Evolutionary conservation across 495 filamentous ascomycete genomes (phyloP).

Genomic region (Neurospora sp.): DNA sequence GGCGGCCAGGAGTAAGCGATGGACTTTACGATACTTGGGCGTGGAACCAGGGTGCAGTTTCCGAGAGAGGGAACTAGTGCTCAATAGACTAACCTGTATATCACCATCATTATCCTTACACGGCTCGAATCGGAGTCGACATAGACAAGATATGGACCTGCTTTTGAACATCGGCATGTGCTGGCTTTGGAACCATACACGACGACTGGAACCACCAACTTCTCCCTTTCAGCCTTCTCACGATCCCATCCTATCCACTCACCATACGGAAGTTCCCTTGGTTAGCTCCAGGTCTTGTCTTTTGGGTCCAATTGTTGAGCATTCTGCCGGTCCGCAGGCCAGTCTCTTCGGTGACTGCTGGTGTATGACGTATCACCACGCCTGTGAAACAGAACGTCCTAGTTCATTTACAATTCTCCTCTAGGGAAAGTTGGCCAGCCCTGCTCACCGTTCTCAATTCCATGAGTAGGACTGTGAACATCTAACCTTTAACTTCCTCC

Average conservation of each 20-base stretch:
- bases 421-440: background rate
- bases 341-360: background rate
- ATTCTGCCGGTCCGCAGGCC: background rate
- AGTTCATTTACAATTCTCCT: background rate
- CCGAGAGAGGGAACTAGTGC: constrained; percentile 11
- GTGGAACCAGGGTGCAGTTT: background rate
- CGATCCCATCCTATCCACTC: background rate
- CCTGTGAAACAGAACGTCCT: background rate
- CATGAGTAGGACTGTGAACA: background rate
- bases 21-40: background rate
- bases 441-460: background rate
- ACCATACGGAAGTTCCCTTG: background rate
- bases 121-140: background rate
- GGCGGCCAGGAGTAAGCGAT: constrained; percentile 32
- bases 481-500: background rate
- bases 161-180: background rate
- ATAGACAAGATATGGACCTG: background rate
- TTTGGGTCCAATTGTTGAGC: background rate
- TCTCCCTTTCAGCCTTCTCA: background rate
- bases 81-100: constrained; percentile 25
- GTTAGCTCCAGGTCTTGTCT: background rate
- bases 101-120: constrained; percentile 5
- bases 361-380: background rate
- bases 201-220: background rate
- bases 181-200: background rate